Conservation (phyloP, 176 grass and related monocot species). For the Olyra latifolia region DNA sequence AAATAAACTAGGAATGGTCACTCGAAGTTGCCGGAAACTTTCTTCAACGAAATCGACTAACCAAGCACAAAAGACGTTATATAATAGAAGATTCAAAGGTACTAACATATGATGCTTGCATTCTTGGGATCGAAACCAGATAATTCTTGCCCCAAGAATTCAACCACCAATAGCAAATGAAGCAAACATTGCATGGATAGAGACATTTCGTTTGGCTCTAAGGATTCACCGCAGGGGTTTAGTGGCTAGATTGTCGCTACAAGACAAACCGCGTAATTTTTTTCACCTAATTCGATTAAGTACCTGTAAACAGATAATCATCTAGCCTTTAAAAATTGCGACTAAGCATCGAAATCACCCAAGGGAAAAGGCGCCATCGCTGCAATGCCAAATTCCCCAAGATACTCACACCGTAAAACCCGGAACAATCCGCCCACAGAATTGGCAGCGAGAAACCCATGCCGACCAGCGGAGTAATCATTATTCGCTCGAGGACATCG, state of each 20-base stretch:
- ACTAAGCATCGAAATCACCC: conserved; percentile 27
- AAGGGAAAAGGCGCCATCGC: not conserved
- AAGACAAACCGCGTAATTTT: not conserved
- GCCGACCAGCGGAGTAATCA: not conserved
- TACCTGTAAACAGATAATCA: not conserved
- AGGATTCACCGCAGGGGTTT: not conserved
- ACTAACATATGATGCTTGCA: not conserved
- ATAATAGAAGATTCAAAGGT: not conserved
- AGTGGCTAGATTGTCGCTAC: not conserved
- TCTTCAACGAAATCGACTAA: not conserved
- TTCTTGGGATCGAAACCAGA: not conserved
- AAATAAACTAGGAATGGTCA: conserved; percentile 10
- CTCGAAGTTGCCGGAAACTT: conserved; percentile 38
- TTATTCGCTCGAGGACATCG: not conserved
- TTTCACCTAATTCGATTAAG: not conserved
- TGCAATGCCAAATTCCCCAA: not conserved
- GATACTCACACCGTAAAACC: not conserved
- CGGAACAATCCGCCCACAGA: not conserved
- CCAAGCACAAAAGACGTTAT: not conserved
- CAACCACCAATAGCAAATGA: not conserved
- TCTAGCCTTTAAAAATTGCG: conserved; percentile 5
- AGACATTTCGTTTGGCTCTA: not conserved
- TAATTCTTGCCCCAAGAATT: not conserved
- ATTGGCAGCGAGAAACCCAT: conserved; percentile 22
- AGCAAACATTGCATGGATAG: not conserved